A percentile compares a stretch with the other conserved stretches of the same genome.
Conservation (phyloP, 2,329 filamentous ascomycete species). For the Xylaria polymorpha region DNA sequence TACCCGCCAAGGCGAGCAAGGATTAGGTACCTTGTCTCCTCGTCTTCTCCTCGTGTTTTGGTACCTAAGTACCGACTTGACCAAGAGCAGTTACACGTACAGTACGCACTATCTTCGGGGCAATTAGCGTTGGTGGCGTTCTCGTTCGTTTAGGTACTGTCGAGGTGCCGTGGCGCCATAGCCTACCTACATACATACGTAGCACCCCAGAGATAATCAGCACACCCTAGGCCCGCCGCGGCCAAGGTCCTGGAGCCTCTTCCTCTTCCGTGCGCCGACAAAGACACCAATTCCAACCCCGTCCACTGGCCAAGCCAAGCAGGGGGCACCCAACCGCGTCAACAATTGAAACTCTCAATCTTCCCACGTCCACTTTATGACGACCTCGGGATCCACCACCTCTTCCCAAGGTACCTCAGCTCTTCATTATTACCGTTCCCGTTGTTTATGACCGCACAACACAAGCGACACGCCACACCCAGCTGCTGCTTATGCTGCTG, state of each 20-base stretch:
- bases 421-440: slow-evolving; percentile 25
- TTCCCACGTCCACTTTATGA: slow-evolving; percentile 14
- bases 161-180: slow-evolving; percentile 3
- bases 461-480: slow-evolving; percentile 14
- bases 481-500: background rate
- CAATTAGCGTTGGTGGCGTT: slow-evolving; percentile 1
- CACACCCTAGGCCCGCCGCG: background rate
- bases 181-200: background rate
- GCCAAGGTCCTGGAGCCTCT: slow-evolving; percentile 21
- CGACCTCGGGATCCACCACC: slow-evolving; percentile 24
- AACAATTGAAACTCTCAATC: slow-evolving; percentile 16
- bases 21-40: slow-evolving; percentile 16
- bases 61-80: slow-evolving; percentile 20
- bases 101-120: slow-evolving; percentile 1
- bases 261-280: background rate
- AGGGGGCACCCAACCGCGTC: slow-evolving; percentile 27
- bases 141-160: background rate
- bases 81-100: slow-evolving; percentile 14
- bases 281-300: slow-evolving; percentile 2
- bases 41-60: slow-evolving; percentile 26
- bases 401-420: slow-evolving; percentile 26
- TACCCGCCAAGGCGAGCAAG: slow-evolving; percentile 16
- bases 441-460: slow-evolving; percentile 32
- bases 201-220: background rate
- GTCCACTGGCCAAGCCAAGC: slow-evolving; percentile 11